A percentile compares a stretch with the other conserved stretches of the same genome.
These are phyloP conservation scores for Phoma herbarum DNA, from an alignment of 2,329 filamentous ascomycete genomes.

Conservation along the genomic window DNA sequence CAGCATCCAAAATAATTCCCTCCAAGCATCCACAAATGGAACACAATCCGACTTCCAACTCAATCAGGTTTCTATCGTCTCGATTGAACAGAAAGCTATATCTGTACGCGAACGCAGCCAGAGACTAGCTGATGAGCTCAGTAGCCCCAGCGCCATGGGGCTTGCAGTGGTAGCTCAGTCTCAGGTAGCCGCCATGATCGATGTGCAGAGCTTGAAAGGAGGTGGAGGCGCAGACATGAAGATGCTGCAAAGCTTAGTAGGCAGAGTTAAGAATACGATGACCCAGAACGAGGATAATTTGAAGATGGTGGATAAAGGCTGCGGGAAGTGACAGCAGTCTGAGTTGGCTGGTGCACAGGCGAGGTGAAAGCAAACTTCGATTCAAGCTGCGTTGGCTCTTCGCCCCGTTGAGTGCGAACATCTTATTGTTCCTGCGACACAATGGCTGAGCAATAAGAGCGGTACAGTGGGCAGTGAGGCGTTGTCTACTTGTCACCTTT, in stretches of 20 bases:
- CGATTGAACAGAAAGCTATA: constrained; percentile 31
- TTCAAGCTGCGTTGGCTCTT: not conserved
- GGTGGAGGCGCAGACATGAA: constrained; percentile 9
- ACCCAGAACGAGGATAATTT: constrained; percentile 31
- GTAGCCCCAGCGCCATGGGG: constrained; percentile 27
- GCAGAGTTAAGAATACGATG: constrained; percentile 29
- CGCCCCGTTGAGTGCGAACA: not conserved
- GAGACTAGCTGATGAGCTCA: constrained; percentile 27
- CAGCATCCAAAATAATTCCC: constrained; percentile 19
- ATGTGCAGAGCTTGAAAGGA: constrained; percentile 23
- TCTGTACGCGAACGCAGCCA: constrained; percentile 33
- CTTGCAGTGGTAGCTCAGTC: constrained; percentile 26
- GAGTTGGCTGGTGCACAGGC: not conserved
- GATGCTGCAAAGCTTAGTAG: constrained; percentile 24
- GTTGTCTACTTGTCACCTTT: not conserved
- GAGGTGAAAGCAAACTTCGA: not conserved
- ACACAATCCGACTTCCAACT: constrained; percentile 23
- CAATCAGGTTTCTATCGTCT: constrained; percentile 15
- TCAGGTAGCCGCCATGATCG: constrained; percentile 28
- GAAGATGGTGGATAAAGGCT: constrained; percentile 8
- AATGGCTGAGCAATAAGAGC: not conserved
- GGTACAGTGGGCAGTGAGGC: not conserved
- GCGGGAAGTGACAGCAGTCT: not conserved
- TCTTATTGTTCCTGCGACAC: not conserved
- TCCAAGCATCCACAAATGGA: constrained; percentile 3